Evolutionary conservation across 2,329 filamentous ascomycete genomes (phyloP), one percentile per base, ranked within the genome.

Genomic region (Colletotrichum sublineola): DNA sequence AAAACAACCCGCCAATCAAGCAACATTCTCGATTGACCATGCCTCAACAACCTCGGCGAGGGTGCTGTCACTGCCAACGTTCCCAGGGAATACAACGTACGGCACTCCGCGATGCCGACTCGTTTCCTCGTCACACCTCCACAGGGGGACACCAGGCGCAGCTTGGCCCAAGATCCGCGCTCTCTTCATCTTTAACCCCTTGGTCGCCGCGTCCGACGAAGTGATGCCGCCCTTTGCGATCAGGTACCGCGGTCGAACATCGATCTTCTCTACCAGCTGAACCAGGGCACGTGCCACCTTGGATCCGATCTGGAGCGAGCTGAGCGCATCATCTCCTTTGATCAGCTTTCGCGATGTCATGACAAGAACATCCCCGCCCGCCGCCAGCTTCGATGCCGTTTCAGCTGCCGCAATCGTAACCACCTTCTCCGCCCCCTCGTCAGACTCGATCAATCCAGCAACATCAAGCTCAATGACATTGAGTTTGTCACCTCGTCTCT

Each of bases 141-240:
- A 91, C 0, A 90, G 80, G 0, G 89, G 88, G 11, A 90, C 87
- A 1, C 88, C 88, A 0, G 87, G 82, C 0, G 87, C 87, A 1
- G 88, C 88, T 74, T 91, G 88, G 0, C 89, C 88, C 0, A 89
- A 80, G 50, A 91, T 84, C 73, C 80, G 84, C 5, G 88, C 88
- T 38, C 84, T 81, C 77, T 86, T 87, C 79, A 90, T 86, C 20
- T 80, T 81, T 15, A 91, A 75, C 0, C 86, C 87, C 64, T 90
- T 89, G 0, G 86, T 89, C 0, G 88, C 88, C 75, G 87, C 86
- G 63, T 90, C 88, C 0, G 87, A 89, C 0, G 85, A 88, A 0
- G 89, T 90, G 55, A 91, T 90, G 12, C 88, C 88, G 0, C 89
- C 88, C 78, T 88, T 90, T 0, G 88, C 87, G 76, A 91, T 88